These are phyloP conservation scores for Syzygium oleosum DNA, from an alignment of 345 rosid species.

Conservation along the genomic window DNA sequence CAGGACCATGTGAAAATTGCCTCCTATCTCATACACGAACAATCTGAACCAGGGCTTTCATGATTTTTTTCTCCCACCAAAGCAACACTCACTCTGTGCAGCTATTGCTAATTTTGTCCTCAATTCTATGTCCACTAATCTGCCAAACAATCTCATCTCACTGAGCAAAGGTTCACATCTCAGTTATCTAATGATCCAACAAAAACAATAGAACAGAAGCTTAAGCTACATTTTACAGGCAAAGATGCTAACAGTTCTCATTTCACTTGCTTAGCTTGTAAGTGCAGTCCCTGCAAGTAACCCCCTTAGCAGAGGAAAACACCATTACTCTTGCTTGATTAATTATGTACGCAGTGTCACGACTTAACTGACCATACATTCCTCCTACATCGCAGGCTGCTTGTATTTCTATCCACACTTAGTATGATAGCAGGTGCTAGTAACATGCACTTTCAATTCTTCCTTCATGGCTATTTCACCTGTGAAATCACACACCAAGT, in stretches of 20 bases:
- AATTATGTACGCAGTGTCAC: not conserved
- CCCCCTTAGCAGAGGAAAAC: not conserved
- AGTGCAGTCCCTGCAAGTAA: not conserved
- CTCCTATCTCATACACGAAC: not conserved
- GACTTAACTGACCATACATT: not conserved
- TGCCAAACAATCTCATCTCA: not conserved
- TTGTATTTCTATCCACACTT: not conserved
- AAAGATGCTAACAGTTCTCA: not conserved
- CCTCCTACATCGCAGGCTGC: not conserved
- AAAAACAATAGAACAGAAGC: not conserved
- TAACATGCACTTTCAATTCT: not conserved
- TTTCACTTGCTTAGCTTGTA: not conserved
- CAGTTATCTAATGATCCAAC: not conserved
- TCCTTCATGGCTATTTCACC: not conserved
- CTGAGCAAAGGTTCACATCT: not conserved
- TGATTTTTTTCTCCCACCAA: not conserved
- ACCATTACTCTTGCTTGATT: not conserved
- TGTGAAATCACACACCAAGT: not conserved
- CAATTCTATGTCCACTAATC: not conserved
- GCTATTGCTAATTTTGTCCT: not conserved
- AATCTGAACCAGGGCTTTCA: not conserved
- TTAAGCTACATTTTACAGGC: not conserved
- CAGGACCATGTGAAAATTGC: not conserved
- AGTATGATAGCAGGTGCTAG: not conserved
- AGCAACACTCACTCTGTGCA: not conserved